phyloP scores from a whole-genome alignment of 169 alveolate genomes.

The Prorocentrum cordatum region DNA sequence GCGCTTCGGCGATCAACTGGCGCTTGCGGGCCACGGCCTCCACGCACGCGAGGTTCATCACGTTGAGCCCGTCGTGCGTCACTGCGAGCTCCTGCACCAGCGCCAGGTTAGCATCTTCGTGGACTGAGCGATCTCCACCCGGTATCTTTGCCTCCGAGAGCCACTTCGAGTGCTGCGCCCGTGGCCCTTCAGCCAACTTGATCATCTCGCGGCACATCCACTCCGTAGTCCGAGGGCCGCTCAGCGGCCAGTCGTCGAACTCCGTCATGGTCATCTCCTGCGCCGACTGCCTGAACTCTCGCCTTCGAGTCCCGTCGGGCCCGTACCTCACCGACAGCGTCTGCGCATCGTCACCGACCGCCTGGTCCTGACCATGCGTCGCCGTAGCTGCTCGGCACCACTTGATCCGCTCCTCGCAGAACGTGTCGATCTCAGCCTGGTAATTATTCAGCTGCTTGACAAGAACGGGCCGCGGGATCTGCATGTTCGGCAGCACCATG shows the following conservation, averaged over 20 bases:
- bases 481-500: no score
- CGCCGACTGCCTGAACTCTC: background rate
- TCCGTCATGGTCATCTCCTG: background rate
- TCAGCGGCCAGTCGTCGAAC: slow-evolving; percentile 3
- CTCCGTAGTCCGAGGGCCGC: background rate
- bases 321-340: background rate
- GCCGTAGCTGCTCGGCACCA: background rate
- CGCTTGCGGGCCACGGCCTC: background rate
- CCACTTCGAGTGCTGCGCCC: slow-evolving; percentile 16
- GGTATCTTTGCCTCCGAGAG: background rate
- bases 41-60: background rate
- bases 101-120: slow-evolving; percentile 9
- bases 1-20: slow-evolving; percentile 17
- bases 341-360: background rate
- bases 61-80: background rate
- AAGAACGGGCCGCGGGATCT: no score
- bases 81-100: background rate
- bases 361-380: background rate
- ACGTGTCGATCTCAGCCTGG: background rate
- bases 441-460: no score
- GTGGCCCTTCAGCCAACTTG: background rate
- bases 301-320: background rate
- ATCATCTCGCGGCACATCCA: background rate
- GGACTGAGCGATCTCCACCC: background rate
- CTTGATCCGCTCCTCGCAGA: background rate